These are phyloP conservation scores for Urochloa ruziziensis DNA, from an alignment of 176 grass and related monocot genomes.

Conservation along the genomic window DNA sequence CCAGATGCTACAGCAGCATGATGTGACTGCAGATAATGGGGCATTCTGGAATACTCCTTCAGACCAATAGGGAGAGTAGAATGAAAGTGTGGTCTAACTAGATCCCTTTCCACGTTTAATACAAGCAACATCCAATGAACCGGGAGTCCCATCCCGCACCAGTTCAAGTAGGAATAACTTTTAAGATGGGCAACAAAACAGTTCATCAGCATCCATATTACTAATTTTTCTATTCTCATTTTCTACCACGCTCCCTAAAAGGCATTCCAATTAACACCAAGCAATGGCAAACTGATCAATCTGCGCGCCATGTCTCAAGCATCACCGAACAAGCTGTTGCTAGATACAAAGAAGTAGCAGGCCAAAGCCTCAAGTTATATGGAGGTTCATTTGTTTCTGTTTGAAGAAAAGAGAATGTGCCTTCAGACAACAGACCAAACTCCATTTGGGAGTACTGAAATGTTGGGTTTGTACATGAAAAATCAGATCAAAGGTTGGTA, in stretches of 20 bases:
- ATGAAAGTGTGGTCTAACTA: background rate
- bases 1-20: background rate
- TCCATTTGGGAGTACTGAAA: background rate
- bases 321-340: too few species aligned
- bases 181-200: background rate
- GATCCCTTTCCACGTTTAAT: background rate
- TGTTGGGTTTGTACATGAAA: background rate
- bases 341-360: background rate
- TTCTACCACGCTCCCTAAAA: background rate
- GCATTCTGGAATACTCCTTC: background rate
- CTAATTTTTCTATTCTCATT: background rate
- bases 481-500: background rate
- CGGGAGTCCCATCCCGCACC: background rate
- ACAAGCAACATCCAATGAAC: background rate
- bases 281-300: too few species aligned
- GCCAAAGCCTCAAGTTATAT: too few species aligned
- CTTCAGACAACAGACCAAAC: conserved; percentile 5
- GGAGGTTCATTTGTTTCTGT: background rate
- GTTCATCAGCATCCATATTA: background rate
- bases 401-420: background rate
- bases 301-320: too few species aligned
- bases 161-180: background rate
- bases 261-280: too few species aligned
- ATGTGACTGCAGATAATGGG: background rate
- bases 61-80: too few species aligned